These are phyloP conservation scores for Cladosporium sp. DNA, from an alignment of 2,329 filamentous ascomycete species.

Conservation along the genomic window DNA sequence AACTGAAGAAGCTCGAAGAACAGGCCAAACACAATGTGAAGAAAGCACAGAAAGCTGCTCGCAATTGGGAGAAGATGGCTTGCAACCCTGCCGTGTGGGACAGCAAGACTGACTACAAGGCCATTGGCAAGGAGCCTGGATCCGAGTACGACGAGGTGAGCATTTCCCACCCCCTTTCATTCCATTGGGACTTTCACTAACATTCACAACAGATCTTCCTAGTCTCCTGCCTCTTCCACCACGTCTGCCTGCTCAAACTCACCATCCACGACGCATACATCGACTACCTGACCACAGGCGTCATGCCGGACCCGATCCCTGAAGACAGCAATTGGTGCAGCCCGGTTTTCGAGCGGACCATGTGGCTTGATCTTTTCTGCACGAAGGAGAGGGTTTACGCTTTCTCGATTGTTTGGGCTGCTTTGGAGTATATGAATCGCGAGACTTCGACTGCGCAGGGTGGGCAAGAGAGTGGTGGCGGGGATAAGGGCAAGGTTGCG, in stretches of 20 bases:
- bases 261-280: constrained; percentile 54
- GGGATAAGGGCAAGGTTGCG: neutral
- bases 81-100: constrained; percentile 51
- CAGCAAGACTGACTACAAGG: constrained; percentile 50
- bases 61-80: constrained; percentile 51
- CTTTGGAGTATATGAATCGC: constrained; percentile 50
- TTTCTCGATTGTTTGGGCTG: constrained; percentile 53
- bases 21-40: constrained; percentile 24
- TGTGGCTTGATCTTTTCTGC: constrained; percentile 57
- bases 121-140: constrained; percentile 48
- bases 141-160: constrained; percentile 43
- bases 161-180: neutral
- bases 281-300: constrained; percentile 48
- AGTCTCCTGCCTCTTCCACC: constrained; percentile 59
- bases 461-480: no score
- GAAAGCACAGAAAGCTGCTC: constrained; percentile 39
- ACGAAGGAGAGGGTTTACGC: constrained; percentile 51
- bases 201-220: constrained; percentile 50
- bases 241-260: constrained; percentile 55
- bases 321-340: constrained; percentile 44
- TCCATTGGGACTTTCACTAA: neutral
- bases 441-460: no score
- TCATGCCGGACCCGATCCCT: constrained; percentile 26
- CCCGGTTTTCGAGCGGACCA: constrained; percentile 50
- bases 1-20: constrained; percentile 14